These are phyloP conservation scores for Typha latifolia DNA, from an alignment of 176 grass and related monocot species.

Conservation along the genomic window DNA sequence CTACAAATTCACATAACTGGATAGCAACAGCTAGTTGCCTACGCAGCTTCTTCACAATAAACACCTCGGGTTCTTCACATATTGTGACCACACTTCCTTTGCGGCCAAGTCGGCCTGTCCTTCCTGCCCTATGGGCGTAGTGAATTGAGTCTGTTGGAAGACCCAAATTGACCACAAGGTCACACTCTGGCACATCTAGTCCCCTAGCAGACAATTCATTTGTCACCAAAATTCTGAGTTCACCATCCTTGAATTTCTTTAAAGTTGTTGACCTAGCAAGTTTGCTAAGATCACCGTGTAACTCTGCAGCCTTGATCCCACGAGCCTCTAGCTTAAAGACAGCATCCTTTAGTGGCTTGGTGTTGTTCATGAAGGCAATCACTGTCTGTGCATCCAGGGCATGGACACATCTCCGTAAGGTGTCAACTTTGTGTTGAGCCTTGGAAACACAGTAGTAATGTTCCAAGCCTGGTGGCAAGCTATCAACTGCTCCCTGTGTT, in stretches of 20 bases:
- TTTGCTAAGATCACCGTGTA: constrained; percentile 85
- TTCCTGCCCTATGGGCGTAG: constrained; percentile 84
- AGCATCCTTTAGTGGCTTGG: constrained; percentile 88
- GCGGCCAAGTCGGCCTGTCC: constrained; percentile 69
- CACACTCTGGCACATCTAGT: constrained; percentile 82
- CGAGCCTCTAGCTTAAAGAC: constrained; percentile 90
- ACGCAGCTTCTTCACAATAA: constrained; percentile 85
- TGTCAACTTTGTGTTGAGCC: constrained; percentile 87
- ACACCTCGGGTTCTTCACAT: constrained; percentile 80
- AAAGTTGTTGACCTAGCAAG: constrained; percentile 71
- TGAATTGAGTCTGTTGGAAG: constrained; percentile 85
- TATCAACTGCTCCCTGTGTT: constrained; percentile 60
- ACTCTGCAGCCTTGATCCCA: constrained; percentile 68
- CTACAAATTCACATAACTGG: constrained; percentile 36
- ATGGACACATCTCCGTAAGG: constrained; percentile 74
- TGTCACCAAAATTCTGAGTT: constrained; percentile 82
- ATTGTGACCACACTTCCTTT: constrained; percentile 78
- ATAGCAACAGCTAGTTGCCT: constrained; percentile 51
- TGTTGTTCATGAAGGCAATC: constrained; percentile 90
- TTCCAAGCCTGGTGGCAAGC: constrained; percentile 67
- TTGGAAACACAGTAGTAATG: constrained; percentile 83
- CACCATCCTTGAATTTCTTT: constrained; percentile 76
- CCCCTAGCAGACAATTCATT: constrained; percentile 87
- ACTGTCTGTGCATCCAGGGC: constrained; percentile 65
- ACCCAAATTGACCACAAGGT: constrained; percentile 94